Base-by-base conservation (phyloP, 2,329 filamentous ascomycete genomes). In the Rhytidhysteron rufulum region DNA sequence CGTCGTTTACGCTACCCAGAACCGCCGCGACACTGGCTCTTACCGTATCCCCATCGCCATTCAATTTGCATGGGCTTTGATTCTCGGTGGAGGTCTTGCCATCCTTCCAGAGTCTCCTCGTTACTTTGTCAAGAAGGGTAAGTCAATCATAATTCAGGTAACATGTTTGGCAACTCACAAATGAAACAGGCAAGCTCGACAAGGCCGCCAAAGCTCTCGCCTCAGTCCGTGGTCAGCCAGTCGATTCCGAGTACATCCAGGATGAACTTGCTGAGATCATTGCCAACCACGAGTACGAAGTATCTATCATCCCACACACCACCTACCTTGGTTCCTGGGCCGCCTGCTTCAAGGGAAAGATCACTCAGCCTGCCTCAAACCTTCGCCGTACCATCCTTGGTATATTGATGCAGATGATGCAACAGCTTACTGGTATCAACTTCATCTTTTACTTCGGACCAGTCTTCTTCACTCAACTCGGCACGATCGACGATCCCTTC, bases 221-320 rank as follows among this genome's bases (percentile, higher is more conserved):
- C 40, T 77, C 77, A 47, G 78, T 95, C 33, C 86, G 88, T 65
- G 86, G 85, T 47, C 85, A 94, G 73, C 75, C 84, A 36, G 60
- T 71, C 42, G 80, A 86, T 43, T 90, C 85, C 15, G 80, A 88
- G 53, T 89, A 80, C 68, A 84, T 95, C 66, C 81, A 87, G 70
- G 71, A 79, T 47, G 88, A 95, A 69, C 77, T 94, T 36, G 80
- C 85, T 41, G 88, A 95, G 72, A 91, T 95, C 54, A 79, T 94
- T 47, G 89, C 88, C 74, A 95, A 95, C 77, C 80, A 94, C 69
- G 87, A 88, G 71, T 93, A 93, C 62, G 89, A 95, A 74, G 62
- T 84, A 53, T 62, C 79, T 37, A 72, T 86, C 50, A 40, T 61
- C 41, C 59, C 56, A 15, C 50, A 60, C 44, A 57, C 53, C 39